Percentiles rank a stretch among this genome's conserved stretches.
Evolutionary conservation across 192 early-diverging fungal species (phyloP).

Genomic region (Phycomyces blakesleeanus): DNA sequence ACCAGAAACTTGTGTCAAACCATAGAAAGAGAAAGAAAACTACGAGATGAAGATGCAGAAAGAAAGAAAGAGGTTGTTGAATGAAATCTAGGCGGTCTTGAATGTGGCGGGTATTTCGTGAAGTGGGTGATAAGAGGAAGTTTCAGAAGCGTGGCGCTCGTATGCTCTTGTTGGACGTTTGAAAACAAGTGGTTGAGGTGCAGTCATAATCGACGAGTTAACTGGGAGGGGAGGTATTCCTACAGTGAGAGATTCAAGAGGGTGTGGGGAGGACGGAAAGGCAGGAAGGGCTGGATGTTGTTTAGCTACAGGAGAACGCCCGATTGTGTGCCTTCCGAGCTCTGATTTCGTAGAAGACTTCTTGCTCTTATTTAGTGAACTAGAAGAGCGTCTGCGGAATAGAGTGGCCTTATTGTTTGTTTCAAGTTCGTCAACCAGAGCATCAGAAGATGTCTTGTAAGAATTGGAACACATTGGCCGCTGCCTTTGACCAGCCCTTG

Average conservation of each 20-base stretch:
- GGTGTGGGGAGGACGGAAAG: conserved; percentile 3
- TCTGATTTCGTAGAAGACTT: neutral
- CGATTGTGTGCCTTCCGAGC: neutral
- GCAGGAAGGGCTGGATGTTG: neutral
- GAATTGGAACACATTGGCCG: no score
- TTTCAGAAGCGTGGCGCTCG: neutral
- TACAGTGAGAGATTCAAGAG: conserved; percentile 2
- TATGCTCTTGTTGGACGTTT: neutral
- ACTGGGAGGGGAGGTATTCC: neutral
- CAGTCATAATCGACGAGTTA: neutral
- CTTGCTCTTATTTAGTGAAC: neutral
- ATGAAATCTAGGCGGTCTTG: neutral
- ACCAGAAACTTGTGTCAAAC: neutral
- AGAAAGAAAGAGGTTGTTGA: neutral
- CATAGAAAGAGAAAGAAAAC: neutral
- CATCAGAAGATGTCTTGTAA: neutral
- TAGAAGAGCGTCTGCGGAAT: neutral
- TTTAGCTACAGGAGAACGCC: neutral
- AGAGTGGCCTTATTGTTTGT: neutral
- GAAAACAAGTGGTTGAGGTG: neutral
- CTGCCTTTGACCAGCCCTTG: neutral
- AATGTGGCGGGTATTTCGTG: neutral
- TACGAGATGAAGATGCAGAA: neutral
- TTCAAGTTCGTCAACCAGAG: neutral
- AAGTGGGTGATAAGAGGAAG: neutral